Evolutionary conservation across 2,329 filamentous ascomycete species (phyloP), one percentile per base, ranked within the genome.

Genomic region (Pezicula neosporulosa): DNA sequence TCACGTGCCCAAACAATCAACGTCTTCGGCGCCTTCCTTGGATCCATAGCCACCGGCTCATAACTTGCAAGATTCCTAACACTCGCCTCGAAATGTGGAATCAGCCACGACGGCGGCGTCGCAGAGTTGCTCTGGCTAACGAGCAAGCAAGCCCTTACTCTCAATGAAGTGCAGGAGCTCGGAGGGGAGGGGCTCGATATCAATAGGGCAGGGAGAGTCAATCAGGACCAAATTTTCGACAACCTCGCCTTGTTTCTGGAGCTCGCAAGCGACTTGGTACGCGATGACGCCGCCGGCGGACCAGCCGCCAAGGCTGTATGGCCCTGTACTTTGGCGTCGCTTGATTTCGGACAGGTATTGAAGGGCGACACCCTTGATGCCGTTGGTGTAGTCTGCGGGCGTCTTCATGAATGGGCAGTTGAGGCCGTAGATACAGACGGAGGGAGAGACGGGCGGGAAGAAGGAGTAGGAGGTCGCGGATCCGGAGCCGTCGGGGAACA

Each of bases 271-370:
- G 9, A 83, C 82, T 59, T 87, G 83, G 61, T 81, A 89, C 39
- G 86, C 85, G 53, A 85, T 83, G 44, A 89, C 85, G 35, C 87
- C 87, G 24, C 87, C 88, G 1, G 86, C 87, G n/a, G 82, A 88
- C 87, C 87, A 91, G 21, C 88, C 88, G 15, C 82, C 80, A 1
- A 90, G 69, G 47, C 78, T 77, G 68, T 89, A 89, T 0, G 85
- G 83, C 0, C 87, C 87, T 19, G 73, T 63, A 3, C 86, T 82
- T 68, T 90, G 86, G 47, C 86, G 84, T 5, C 82, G 80, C 68
- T 83, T 85, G 68, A 90, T 87, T 69, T 83, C 77, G 24, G 24
- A 24, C 24, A 24, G 24, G 6, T 24, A 24, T 24, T 24, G 24
- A 6, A 24, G 24, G 24, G 24, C 24, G 24, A 24, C 24, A 6